phyloP scores from a whole-genome alignment of 306 rosid species.

The Cucurbita maxima region DNA sequence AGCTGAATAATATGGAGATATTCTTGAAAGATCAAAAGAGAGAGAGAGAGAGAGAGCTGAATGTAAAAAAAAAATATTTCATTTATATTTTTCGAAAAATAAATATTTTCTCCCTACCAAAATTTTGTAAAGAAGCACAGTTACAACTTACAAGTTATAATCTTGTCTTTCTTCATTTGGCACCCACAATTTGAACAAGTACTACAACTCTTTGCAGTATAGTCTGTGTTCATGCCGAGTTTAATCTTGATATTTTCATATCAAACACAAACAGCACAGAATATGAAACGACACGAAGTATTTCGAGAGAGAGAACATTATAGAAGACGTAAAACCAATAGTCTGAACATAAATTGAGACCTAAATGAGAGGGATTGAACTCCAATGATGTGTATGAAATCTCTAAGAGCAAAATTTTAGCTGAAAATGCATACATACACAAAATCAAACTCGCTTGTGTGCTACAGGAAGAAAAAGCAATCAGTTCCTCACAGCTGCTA shows the following conservation, averaged over 20 bases:
- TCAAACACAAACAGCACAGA: not conserved
- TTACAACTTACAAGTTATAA: not conserved
- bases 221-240: not conserved
- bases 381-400: not conserved
- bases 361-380: not conserved
- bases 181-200: not conserved
- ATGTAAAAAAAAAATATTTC: too few species aligned
- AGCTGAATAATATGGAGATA: too few species aligned
- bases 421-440: conserved; percentile 2
- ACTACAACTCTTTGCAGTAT: not conserved
- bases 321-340: not conserved
- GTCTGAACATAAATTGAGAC: too few species aligned
- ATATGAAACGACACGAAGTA: not conserved
- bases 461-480: not conserved
- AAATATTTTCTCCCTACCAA: too few species aligned
- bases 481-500: conserved; percentile 1
- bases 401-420: not conserved
- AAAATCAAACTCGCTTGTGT: not conserved
- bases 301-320: not conserved
- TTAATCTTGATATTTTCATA: not conserved
- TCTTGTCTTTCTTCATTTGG: not conserved
- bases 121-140: too few species aligned
- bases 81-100: too few species aligned
- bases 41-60: too few species aligned
- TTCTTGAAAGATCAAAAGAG: too few species aligned